Percentiles rank a stretch among this genome's conserved stretches.
phyloP scores from a whole-genome alignment of 805 yeast genomes.

The Wickerhamomyces hampshirensis region DNA sequence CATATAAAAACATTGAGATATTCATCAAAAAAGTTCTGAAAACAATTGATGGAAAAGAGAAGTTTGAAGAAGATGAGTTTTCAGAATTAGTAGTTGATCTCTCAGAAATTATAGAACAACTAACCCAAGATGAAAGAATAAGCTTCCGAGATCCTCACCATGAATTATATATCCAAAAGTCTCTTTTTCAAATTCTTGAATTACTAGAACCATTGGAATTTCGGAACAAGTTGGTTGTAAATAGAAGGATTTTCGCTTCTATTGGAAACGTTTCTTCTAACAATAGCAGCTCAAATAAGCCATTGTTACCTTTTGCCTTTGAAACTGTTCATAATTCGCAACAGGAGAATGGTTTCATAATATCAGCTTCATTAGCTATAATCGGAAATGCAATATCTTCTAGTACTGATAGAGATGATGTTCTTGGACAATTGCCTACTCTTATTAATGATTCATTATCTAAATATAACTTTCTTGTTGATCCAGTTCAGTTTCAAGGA shows the following conservation, averaged over 20 bases:
- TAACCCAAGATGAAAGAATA: slow-evolving; percentile 15
- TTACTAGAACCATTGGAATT: slow-evolving; percentile 10
- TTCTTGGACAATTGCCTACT: slow-evolving; percentile 11
- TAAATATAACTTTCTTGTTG: slow-evolving; percentile 18
- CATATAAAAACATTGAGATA: slow-evolving; percentile 7
- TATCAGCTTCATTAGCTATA: slow-evolving; percentile 18
- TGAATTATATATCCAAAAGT: slow-evolving; percentile 10
- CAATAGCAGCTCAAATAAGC: slow-evolving; percentile 14
- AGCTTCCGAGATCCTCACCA: slow-evolving; percentile 9
- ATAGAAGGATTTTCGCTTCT: slow-evolving; percentile 20
- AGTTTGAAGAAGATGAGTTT: slow-evolving; percentile 22
- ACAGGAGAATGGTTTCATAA: slow-evolving; percentile 19
- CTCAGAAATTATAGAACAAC: slow-evolving; percentile 15
- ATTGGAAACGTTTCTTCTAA: slow-evolving; percentile 26
- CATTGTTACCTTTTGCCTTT: slow-evolving; percentile 1
- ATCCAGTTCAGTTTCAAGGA: slow-evolving; percentile 25
- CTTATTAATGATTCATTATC: slow-evolving; percentile 9
- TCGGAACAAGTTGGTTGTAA: slow-evolving; percentile 16
- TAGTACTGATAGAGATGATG: slow-evolving; percentile 8
- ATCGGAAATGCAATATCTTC: slow-evolving; percentile 24
- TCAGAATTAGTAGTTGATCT: slow-evolving; percentile 15
- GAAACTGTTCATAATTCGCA: neutral
- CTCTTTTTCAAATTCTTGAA: slow-evolving; percentile 7
- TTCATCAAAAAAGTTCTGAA: slow-evolving; percentile 6
- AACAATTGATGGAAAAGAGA: slow-evolving; percentile 1